Percentiles rank a stretch among this genome's conserved stretches.
phyloP scores from a whole-genome alignment of 1,139 yeast species.

The Tardiomyces blankii region DNA sequence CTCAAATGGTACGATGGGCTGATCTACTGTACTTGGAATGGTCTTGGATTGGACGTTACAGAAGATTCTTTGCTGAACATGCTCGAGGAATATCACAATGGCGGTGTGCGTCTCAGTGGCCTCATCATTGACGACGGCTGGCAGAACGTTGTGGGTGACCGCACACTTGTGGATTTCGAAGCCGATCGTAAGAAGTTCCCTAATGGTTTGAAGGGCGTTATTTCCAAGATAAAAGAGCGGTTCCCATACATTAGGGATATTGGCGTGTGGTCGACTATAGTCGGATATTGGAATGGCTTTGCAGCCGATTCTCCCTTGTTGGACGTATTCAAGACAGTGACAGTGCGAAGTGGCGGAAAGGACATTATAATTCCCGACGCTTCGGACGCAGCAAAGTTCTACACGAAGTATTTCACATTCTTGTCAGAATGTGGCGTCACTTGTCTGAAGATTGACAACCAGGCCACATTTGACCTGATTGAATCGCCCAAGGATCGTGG shows the following conservation, averaged over 20 bases:
- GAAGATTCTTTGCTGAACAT: conserved; percentile 14
- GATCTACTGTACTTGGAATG: conserved; percentile 23
- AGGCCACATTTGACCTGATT: conserved; percentile 15
- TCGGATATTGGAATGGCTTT: conserved; percentile 24
- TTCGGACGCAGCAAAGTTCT: conserved; percentile 12
- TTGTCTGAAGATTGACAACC: conserved; percentile 21
- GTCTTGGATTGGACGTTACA: conserved; percentile 16
- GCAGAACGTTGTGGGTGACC: conserved; percentile 12
- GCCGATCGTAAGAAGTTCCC: conserved; percentile 17
- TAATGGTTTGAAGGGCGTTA: conserved; percentile 16
- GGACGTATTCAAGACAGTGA: conserved; percentile 8
- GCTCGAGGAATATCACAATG: conserved; percentile 15
- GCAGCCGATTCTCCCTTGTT: conserved; percentile 13
- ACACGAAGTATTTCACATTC: conserved; percentile 18
- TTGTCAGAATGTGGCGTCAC: conserved; percentile 16
- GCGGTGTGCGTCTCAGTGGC: conserved; percentile 15
- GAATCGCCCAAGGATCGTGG: conserved; percentile 8
- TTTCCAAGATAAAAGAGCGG: conserved; percentile 11
- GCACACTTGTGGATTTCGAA: conserved; percentile 1
- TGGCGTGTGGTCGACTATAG: conserved; percentile 24
- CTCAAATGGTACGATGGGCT: conserved; percentile 15
- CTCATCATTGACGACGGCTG: conserved; percentile 25
- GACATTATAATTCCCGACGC: conserved; percentile 7
- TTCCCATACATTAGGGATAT: conserved; percentile 21
- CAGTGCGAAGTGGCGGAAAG: conserved; percentile 1